Evolutionary conservation across 148 eudicot genomes (phyloP).

Genomic region (Rhododendron ovatum): DNA sequence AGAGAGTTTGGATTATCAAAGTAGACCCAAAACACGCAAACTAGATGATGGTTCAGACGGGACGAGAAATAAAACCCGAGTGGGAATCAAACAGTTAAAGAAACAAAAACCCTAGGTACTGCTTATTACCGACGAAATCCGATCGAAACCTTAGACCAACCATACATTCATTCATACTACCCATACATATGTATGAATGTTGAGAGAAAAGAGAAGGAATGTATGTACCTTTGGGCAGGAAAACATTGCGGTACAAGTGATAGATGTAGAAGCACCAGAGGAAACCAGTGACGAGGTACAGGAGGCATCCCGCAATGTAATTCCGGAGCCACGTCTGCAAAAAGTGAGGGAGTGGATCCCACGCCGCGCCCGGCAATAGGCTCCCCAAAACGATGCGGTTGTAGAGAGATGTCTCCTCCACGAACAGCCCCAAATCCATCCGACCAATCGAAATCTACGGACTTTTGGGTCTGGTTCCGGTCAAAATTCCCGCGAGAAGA

Average conservation of each 20-base stretch:
- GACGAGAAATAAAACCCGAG: no score
- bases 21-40: neutral
- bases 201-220: neutral
- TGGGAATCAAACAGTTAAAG: neutral
- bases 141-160: no score
- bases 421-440: conserved; percentile 24
- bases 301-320: conserved; percentile 54
- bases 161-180: no score
- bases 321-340: conserved; percentile 74
- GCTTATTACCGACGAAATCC: neutral
- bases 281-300: conserved; percentile 62
- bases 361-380: conserved; percentile 39
- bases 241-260: conserved; percentile 67
- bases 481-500: neutral
- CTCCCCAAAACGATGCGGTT: conserved; percentile 59
- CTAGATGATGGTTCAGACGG: neutral
- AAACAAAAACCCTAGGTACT: neutral
- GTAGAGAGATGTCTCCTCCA: conserved; percentile 51
- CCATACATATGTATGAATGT: neutral
- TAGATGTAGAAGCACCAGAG: conserved; percentile 89
- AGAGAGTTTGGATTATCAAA: neutral
- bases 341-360: conserved; percentile 71
- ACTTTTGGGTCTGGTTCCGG: conserved; percentile 3
- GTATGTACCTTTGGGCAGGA: conserved; percentile 66
- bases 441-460: neutral